These are phyloP conservation scores for Carex scoparia DNA, from an alignment of 176 grass and related monocot species.

Conservation along the genomic window DNA sequence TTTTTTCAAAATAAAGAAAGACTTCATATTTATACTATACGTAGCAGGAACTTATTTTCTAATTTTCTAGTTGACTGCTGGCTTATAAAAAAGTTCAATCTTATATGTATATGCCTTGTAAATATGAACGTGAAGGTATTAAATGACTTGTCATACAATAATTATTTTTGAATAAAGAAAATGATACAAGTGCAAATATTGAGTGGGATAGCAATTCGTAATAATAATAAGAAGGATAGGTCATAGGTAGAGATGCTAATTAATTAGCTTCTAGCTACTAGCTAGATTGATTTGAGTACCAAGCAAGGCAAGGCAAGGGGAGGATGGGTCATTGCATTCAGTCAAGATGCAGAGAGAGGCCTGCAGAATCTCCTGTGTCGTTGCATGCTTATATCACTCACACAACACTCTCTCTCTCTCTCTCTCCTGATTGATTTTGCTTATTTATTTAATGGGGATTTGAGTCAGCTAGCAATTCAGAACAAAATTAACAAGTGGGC, in stretches of 20 bases:
- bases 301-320: neutral
- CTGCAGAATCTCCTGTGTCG: slow-evolving; percentile 63
- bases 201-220: neutral
- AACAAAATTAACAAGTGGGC: neutral
- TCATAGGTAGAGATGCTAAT: slow-evolving; percentile 1
- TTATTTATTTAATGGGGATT: slow-evolving; percentile 1
- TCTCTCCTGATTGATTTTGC: slow-evolving; percentile 1
- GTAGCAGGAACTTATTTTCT: too few species aligned
- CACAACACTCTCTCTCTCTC: neutral
- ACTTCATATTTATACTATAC: too few species aligned
- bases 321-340: slow-evolving; percentile 21
- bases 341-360: slow-evolving; percentile 57
- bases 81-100: too few species aligned
- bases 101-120: too few species aligned
- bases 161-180: neutral
- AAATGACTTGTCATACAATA: neutral
- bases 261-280: neutral
- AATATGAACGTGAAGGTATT: too few species aligned
- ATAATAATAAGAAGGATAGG: neutral
- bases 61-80: too few species aligned
- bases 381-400: slow-evolving; percentile 33
- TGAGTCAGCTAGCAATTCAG: neutral
- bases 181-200: neutral
- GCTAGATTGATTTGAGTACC: slow-evolving; percentile 18
- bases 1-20: too few species aligned